phyloP scores from a whole-genome alignment of 139 green algal species.

The Haematococcus lacustris region DNA sequence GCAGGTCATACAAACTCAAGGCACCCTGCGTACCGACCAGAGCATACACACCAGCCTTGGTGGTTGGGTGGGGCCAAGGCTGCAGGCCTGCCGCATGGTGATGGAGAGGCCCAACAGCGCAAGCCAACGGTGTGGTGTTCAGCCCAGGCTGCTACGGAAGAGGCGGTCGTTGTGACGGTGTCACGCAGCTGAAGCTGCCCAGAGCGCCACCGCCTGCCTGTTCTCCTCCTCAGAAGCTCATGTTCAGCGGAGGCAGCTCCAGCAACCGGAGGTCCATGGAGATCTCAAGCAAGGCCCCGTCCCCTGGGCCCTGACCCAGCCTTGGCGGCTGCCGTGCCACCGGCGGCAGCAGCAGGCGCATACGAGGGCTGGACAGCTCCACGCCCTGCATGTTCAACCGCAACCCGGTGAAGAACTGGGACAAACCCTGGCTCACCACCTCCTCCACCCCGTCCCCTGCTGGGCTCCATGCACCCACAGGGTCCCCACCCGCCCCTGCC shows the following conservation, averaged over 20 bases:
- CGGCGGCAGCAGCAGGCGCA: conserved; percentile 8
- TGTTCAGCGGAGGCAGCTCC: conserved; percentile 21
- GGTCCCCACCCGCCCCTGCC: neutral
- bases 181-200: no score
- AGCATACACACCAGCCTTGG: no score
- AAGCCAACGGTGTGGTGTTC: no score
- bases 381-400: conserved; percentile 25
- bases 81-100: no score
- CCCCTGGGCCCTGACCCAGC: neutral
- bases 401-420: conserved; percentile 22
- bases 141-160: no score
- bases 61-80: no score
- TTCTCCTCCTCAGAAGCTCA: conserved; percentile 34
- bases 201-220: no score
- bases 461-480: neutral
- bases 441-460: neutral
- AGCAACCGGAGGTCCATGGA: conserved; percentile 19
- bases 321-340: neutral
- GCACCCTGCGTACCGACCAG: no score
- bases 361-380: conserved; percentile 16
- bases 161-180: no score
- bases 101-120: no score
- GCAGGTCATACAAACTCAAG: no score
- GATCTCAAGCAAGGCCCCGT: conserved; percentile 19
- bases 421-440: conserved; percentile 13